Base-by-base conservation (phyloP, 2,329 filamentous ascomycete genomes). In the Pseudocercospora vitis region DNA sequence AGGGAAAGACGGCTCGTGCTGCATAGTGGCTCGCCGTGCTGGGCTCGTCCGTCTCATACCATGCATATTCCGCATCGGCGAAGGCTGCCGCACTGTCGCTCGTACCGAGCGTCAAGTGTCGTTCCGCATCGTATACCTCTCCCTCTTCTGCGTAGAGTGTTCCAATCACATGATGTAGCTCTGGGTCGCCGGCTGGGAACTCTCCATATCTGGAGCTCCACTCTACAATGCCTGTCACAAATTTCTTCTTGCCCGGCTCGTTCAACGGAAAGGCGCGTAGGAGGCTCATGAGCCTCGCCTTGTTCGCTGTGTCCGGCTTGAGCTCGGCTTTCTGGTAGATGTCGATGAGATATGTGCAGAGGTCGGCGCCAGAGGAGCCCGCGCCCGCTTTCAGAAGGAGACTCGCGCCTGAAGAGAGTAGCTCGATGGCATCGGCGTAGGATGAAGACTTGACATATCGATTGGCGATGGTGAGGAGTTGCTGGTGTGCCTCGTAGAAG, bases 401-500 rank as follows among this genome's bases (percentile, higher is more conserved):
- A 63, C 88, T 85, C 1, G 92, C 87, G 58, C 96, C 94, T 61
- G 82, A 87, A 71, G 83, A 86, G 61, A 99, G 81, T 61, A 97
- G 87, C 63, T 96, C 89, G 70, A 91, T 86, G 44, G 95, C 94
- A 9, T 90, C 87, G 63, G 80, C 72, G 81, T 88, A 96, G 80
- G 92, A 92, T 57, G 82, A 78, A 37, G 87, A 81, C 77, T 97
- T 97, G 71, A 92, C 85, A 76, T 99, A 95, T 53, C 95, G 91
- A 32, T 90, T 87, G 57, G 91, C 91, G 63, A 96, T 92, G 50
- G 96, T 91, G 59, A 94, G 90, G 62, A 96, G 89, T 78, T 99
- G 94, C 74, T 99, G 94, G 76, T 97, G 92, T 54, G 94, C 94
- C 81, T 99, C 94, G 78, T 99, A 99, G 80, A 84, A 96, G 71